A percentile compares a stretch with the other conserved stretches of the same genome.
These are phyloP conservation scores for Cutaneotrichosporon daszewskae DNA, from an alignment of 1,284 basidiomycete genomes.

Conservation along the genomic window DNA sequence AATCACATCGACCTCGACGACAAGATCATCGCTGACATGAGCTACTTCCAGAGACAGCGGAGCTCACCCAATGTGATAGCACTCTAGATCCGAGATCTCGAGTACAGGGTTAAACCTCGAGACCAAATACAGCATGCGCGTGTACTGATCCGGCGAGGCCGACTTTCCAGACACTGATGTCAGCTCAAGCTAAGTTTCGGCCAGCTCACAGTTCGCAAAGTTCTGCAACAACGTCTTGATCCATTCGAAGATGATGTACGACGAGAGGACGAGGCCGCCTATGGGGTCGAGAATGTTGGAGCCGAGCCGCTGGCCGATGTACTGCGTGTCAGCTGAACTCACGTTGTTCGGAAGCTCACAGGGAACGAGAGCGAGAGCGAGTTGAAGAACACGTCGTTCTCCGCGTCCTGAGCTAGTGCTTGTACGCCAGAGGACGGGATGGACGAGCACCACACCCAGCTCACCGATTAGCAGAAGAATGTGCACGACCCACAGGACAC, in stretches of 20 bases:
- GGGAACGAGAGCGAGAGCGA: constrained; percentile 55
- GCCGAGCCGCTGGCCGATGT: constrained; percentile 35
- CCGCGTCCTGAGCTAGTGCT: constrained; percentile 51
- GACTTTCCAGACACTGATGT: constrained; percentile 35
- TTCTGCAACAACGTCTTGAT: constrained; percentile 49
- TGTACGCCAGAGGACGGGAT: constrained; percentile 45
- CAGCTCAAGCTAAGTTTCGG: not conserved
- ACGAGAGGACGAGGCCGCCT: constrained; percentile 49
- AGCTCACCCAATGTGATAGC: constrained; percentile 47
- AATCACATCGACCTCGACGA: constrained; percentile 50
- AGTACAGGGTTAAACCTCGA: constrained; percentile 47
- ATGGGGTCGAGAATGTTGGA: constrained; percentile 49
- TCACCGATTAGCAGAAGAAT: constrained; percentile 2
- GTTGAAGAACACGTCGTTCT: constrained; percentile 55
- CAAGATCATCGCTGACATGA: constrained; percentile 42
- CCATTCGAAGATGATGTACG: constrained; percentile 50
- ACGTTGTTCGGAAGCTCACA: constrained; percentile 27
- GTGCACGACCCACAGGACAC: constrained; percentile 43
- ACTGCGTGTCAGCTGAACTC: constrained; percentile 16
- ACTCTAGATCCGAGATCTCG: constrained; percentile 44
- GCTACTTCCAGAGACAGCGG: no score
- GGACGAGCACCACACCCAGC: constrained; percentile 46
- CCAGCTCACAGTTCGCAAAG: constrained; percentile 44
- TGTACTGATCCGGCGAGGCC: constrained; percentile 38
- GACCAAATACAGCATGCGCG: constrained; percentile 50